These are phyloP conservation scores for Aspergillus olivimuriae DNA, from an alignment of 495 filamentous ascomycete species.

Conservation along the genomic window DNA sequence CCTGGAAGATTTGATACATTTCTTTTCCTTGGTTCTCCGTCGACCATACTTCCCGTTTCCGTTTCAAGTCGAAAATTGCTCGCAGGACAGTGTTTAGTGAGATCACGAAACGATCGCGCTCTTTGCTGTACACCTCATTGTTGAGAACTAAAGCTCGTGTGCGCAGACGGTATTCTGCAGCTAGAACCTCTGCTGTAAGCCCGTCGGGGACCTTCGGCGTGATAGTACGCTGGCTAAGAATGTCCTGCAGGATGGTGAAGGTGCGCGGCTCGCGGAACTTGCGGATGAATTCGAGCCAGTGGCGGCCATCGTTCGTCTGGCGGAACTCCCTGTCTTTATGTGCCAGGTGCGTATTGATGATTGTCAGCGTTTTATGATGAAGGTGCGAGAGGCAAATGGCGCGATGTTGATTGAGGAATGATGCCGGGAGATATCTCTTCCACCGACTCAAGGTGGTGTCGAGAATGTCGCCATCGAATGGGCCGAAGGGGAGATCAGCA, in stretches of 20 bases:
- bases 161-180: background rate
- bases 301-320: background rate
- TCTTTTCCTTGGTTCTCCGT: background rate
- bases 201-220: background rate
- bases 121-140: background rate
- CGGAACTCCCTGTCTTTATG: no score
- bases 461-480: background rate
- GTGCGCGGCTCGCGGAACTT: background rate
- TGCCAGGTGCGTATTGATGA: background rate
- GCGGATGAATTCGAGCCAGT: background rate
- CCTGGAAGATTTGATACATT: background rate
- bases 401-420: background rate
- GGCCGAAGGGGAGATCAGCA: background rate
- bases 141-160: background rate
- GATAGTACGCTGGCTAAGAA: background rate
- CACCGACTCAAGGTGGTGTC: background rate
- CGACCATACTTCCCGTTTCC: background rate
- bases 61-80: background rate
- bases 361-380: background rate
- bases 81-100: background rate
- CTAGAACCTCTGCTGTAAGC: background rate
- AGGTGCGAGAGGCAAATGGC: background rate
- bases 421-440: conserved; percentile 1
- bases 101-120: background rate
- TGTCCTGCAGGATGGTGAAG: background rate